Evolutionary conservation across 345 rosid species (phyloP), one percentile per base, ranked within the genome.

Genomic region (Garcia nutans): DNA sequence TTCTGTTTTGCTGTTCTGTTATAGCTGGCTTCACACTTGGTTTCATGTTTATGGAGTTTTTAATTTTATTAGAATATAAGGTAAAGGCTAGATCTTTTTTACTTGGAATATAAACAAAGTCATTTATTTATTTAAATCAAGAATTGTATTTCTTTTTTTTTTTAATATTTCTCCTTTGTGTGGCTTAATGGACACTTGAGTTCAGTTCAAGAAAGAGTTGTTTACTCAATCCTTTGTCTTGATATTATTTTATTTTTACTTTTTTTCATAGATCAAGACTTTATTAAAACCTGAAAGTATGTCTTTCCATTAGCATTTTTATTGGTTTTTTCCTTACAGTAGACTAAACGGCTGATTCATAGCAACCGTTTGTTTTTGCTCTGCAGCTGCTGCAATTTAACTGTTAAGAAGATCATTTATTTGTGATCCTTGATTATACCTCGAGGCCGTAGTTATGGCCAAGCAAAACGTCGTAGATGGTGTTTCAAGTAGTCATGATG

Each of bases 401-500:
- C 24, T 6, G 10, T 3, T 59, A 2, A 10, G 5, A 28, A 59
- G 63, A 59, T 22, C 5, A 60, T 59, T 22, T 23, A 10, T 59
- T 23, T 23, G 4, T 22, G 16, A 22, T 11, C 28, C 63, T 17
- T 24, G 33, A 59, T 23, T 24, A 5, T 37, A 37, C 41, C 28
- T 6, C 20, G 50, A 47, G 50, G 55, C 16, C 4, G 17, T 50
- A 37, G 3, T 58, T 55, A 89, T 87, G 89, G 83, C 75, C 22
- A 54, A 42, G 10, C 85, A 83, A 73, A 78, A 47, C 42, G 77
- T 75, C 70, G 15, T 67, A 23, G 72, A 72, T 28, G 77, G 76
- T 54, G 75, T 54, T 50, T 45, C 70, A 50, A 72, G 45, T 37
- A 63, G 74, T 37, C 73, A 83, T 3, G 87, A 83, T 3, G 87